A percentile compares a stretch with the other conserved stretches of the same genome.
Conservation (phyloP, 352 stramenopile genomes). For the Phytophthora kernoviae region DNA sequence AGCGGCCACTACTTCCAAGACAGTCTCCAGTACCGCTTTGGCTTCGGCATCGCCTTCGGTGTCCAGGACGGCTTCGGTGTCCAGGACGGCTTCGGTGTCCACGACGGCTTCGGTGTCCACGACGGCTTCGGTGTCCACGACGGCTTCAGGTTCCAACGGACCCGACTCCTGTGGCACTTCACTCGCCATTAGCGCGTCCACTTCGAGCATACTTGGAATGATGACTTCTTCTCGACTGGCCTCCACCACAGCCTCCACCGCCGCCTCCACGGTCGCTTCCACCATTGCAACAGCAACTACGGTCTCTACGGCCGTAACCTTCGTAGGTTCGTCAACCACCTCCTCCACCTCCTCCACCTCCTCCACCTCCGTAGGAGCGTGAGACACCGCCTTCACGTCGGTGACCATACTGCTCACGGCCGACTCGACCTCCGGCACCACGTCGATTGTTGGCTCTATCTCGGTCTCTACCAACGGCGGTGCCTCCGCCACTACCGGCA, state of each 20-base stretch:
- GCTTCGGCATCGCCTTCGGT: neutral
- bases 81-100: slow-evolving; percentile 2
- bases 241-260: slow-evolving; percentile 3
- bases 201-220: neutral
- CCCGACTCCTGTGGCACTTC: neutral
- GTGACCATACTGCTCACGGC: neutral
- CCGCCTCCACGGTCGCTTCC: neutral
- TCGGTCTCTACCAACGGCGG: neutral
- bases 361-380: neutral
- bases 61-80: neutral
- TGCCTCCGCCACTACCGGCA: neutral
- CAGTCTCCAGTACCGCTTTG: neutral
- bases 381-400: neutral
- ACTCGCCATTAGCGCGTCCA: neutral
- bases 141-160: neutral
- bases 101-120: neutral
- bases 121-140: neutral
- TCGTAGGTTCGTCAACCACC: slow-evolving; percentile 2
- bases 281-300: neutral
- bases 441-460: neutral
- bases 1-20: neutral
- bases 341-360: neutral
- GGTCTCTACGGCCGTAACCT: neutral
- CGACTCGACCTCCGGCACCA: slow-evolving; percentile 3
- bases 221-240: neutral